These are phyloP conservation scores for Rhizopus delemar DNA, from an alignment of 371 early-diverging fungal species.

Conservation along the genomic window DNA sequence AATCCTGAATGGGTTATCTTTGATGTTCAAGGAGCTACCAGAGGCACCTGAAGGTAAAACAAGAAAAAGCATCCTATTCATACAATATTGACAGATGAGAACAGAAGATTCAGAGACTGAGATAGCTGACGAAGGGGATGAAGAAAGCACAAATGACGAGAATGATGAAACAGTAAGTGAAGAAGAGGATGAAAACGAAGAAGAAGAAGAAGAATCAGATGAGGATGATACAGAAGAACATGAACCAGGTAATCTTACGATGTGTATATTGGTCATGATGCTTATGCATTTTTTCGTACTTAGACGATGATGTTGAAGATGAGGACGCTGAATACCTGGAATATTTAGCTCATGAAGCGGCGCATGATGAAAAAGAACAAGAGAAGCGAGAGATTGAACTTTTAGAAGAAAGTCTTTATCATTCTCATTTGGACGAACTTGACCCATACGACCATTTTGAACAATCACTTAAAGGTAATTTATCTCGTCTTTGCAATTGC, in stretches of 20 bases:
- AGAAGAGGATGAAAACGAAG: conserved; percentile 49
- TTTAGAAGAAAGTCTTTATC: conserved; percentile 79
- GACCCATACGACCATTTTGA: conserved; percentile 81
- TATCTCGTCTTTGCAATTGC: background rate
- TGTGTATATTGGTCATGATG: background rate
- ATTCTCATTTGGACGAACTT: conserved; percentile 84
- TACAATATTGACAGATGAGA: conserved; percentile 22
- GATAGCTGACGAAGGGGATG: conserved; percentile 42
- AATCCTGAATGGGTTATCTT: conserved; percentile 56
- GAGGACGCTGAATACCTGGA: conserved; percentile 67
- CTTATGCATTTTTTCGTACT: background rate
- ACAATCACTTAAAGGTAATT: conserved; percentile 43
- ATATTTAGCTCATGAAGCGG: conserved; percentile 64
- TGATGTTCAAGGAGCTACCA: conserved; percentile 69
- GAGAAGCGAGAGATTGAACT: conserved; percentile 62
- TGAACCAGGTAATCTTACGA: background rate
- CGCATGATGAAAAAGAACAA: conserved; percentile 19
- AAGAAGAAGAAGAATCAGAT: conserved; percentile 40
- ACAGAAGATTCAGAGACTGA: conserved; percentile 51
- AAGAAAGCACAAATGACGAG: conserved; percentile 39
- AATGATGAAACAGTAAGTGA: conserved; percentile 59
- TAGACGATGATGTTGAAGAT: conserved; percentile 61
- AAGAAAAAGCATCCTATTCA: background rate
- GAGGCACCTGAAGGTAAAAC: conserved; percentile 72
- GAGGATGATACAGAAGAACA: conserved; percentile 40